These are phyloP conservation scores for Kluyveromyces wickerhamii DNA, from an alignment of 805 yeast genomes.

Conservation along the genomic window DNA sequence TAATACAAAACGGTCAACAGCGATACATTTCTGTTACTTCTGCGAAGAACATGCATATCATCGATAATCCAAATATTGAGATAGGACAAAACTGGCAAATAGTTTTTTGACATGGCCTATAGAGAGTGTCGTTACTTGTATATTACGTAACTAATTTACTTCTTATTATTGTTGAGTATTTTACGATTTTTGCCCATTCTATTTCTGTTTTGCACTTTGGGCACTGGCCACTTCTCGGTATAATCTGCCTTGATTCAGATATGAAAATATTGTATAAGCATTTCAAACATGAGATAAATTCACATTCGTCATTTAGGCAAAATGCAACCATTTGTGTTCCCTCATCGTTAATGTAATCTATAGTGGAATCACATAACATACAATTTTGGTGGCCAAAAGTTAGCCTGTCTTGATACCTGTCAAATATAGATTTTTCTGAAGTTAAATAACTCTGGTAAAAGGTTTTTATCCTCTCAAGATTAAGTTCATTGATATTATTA, in stretches of 20 bases:
- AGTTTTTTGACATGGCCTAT: slow-evolving; percentile 15
- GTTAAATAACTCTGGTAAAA: slow-evolving; percentile 18
- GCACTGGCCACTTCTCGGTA: slow-evolving; percentile 27
- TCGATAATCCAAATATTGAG: slow-evolving; percentile 45
- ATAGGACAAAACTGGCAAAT: slow-evolving; percentile 44
- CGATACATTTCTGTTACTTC: slow-evolving; percentile 2
- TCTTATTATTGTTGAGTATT: slow-evolving; percentile 19
- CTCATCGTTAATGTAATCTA: slow-evolving; percentile 31
- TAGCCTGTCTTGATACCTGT: slow-evolving; percentile 16
- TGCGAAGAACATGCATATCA: slow-evolving; percentile 18
- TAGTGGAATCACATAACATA: slow-evolving; percentile 22
- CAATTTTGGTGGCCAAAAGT: slow-evolving; percentile 25
- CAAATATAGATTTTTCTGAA: slow-evolving; percentile 10
- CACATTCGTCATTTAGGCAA: slow-evolving; percentile 31
- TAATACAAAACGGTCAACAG: neutral
- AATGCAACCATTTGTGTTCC: slow-evolving; percentile 24
- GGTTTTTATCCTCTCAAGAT: slow-evolving; percentile 20
- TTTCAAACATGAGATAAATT: slow-evolving; percentile 30
- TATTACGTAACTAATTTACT: slow-evolving; percentile 2
- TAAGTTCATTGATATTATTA: slow-evolving; percentile 6
- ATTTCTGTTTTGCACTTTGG: slow-evolving; percentile 21
- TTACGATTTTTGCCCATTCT: slow-evolving; percentile 26
- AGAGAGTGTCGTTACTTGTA: no score
- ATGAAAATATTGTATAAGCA: slow-evolving; percentile 30
- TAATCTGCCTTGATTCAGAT: slow-evolving; percentile 13